Percentiles rank a stretch among this genome's conserved stretches.
phyloP scores from a whole-genome alignment of 805 yeast genomes.

The Metschnikowia gelsemii region DNA sequence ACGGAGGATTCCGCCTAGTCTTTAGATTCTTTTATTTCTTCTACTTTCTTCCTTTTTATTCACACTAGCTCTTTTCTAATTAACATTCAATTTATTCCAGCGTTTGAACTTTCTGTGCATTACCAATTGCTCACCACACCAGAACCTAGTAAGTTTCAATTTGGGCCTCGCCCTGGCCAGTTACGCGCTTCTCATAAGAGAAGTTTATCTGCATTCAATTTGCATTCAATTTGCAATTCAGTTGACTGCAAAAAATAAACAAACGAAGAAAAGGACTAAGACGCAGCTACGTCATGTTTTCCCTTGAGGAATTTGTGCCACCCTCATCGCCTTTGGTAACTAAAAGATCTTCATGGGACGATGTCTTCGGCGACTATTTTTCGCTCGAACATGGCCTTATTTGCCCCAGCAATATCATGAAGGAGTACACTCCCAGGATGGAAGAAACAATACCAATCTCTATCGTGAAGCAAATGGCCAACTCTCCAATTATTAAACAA shows the following conservation, averaged over 20 bases:
- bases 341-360: slow-evolving; percentile 3
- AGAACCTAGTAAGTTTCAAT: not conserved
- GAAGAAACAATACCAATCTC: slow-evolving; percentile 5
- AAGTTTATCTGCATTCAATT: not conserved
- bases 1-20: not conserved
- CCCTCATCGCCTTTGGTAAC: slow-evolving; percentile 7
- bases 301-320: not conserved
- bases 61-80: not conserved
- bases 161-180: not conserved
- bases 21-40: not conserved
- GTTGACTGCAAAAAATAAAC: slow-evolving; percentile 6
- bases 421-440: slow-evolving; percentile 3
- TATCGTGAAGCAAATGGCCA: not conserved
- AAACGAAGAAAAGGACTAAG: not conserved
- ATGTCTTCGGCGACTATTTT: slow-evolving; percentile 1
- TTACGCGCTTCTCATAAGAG: not conserved
- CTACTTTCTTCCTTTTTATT: not conserved
- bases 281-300: not conserved
- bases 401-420: slow-evolving; percentile 2
- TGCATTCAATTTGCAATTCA: not conserved
- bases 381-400: slow-evolving; percentile 1
- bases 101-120: not conserved
- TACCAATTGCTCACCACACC: not conserved
- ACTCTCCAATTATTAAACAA: slow-evolving; percentile 9
- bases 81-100: no score